Conservation (phyloP, 495 filamentous ascomycete species). For the Pseudevernia furfuracea region DNA sequence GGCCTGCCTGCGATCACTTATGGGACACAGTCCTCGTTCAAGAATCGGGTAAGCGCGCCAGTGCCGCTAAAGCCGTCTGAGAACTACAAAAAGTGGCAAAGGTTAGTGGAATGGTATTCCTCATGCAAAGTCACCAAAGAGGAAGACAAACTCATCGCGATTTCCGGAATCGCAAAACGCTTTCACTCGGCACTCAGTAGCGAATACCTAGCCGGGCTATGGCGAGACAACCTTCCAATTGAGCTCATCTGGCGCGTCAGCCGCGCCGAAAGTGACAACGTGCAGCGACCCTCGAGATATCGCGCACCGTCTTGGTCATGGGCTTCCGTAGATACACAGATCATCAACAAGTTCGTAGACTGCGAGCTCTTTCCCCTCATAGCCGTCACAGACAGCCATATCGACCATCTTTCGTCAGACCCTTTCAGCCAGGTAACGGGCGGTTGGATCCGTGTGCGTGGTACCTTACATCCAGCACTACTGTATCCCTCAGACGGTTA, state of each 20-base stretch:
- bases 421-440: conserved; percentile 9
- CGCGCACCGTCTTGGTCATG: conserved; percentile 4
- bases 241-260: conserved; percentile 10
- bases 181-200: conserved; percentile 9
- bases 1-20: background rate
- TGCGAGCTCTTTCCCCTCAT: conserved; percentile 10
- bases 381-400: conserved; percentile 9
- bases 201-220: conserved; percentile 8
- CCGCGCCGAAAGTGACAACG: conserved; percentile 2
- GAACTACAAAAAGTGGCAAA: conserved; percentile 8
- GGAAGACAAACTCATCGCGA: background rate
- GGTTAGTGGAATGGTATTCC: background rate
- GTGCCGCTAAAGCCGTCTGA: background rate
- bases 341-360: conserved; percentile 9
- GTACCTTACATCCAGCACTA: background rate
- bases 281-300: background rate
- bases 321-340: background rate
- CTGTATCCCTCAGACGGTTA: background rate
- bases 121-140: background rate
- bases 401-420: conserved; percentile 2
- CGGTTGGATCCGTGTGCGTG: conserved; percentile 10
- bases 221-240: conserved; percentile 8
- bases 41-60: background rate
- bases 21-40: conserved; percentile 7
- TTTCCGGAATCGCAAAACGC: background rate